phyloP scores from a whole-genome alignment of 495 filamentous ascomycete species.

The Neurospora intermedia region DNA sequence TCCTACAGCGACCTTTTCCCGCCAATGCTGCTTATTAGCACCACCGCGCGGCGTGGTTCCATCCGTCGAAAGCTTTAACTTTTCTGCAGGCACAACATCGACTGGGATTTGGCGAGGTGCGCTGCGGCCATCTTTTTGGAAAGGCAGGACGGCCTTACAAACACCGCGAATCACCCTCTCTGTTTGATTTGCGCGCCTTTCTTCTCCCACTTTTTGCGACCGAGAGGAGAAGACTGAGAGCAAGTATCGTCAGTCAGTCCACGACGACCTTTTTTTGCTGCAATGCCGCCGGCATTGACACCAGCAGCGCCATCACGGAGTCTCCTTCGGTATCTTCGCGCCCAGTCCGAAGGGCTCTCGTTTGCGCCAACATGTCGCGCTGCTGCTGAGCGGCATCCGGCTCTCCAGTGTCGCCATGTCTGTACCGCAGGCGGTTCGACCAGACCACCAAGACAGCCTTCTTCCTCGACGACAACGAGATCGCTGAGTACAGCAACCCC shows the following conservation, averaged over 20 bases:
- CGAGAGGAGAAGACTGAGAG: neutral
- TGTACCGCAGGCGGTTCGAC: slow-evolving; percentile 7
- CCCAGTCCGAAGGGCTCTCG: slow-evolving; percentile 44
- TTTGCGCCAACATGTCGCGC: slow-evolving; percentile 25
- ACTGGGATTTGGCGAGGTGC: neutral
- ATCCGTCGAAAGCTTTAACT: slow-evolving; percentile 1
- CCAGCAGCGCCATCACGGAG: slow-evolving; percentile 45
- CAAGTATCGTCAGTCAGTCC: neutral
- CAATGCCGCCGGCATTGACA: slow-evolving; percentile 28
- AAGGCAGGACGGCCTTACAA: neutral
- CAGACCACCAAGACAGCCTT: slow-evolving; percentile 5
- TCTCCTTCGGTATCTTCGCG: slow-evolving; percentile 52
- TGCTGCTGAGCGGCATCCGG: neutral
- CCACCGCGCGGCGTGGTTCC: slow-evolving; percentile 4
- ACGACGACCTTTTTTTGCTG: slow-evolving; percentile 2
- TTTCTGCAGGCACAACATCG: neutral
- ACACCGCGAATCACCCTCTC: neutral
- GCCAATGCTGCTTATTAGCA: neutral
- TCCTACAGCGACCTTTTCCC: neutral
- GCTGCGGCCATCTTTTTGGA: neutral
- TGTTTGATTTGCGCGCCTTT: neutral
- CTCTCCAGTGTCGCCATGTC: slow-evolving; percentile 11
- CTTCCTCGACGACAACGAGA: slow-evolving; percentile 3
- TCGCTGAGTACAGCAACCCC: slow-evolving; percentile 5
- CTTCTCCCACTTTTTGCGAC: neutral